Evolutionary conservation across 2,329 filamentous ascomycete species (phyloP).

Genomic region (Penicillium expansum): DNA sequence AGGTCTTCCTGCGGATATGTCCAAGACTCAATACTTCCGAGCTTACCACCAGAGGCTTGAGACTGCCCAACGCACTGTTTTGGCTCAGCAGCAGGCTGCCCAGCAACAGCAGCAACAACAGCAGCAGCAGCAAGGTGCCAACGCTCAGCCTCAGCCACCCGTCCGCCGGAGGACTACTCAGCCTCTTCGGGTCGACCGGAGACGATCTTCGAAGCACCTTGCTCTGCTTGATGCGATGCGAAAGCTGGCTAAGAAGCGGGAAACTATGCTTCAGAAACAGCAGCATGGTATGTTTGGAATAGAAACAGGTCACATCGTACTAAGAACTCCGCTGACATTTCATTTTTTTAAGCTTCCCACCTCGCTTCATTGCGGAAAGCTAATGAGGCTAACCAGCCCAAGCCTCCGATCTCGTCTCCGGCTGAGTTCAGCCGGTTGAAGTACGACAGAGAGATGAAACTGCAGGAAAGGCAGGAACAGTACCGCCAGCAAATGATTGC

Average conservation of each 20-base stretch:
- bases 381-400: conserved; percentile 64
- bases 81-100: conserved; percentile 55
- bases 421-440: conserved; percentile 88
- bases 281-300: conserved; percentile 61
- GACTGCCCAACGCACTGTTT: conserved; percentile 58
- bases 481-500: conserved; percentile 63
- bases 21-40: conserved; percentile 93
- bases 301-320: not conserved
- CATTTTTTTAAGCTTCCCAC: conserved; percentile 53
- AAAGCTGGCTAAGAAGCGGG: conserved; percentile 90
- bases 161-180: conserved; percentile 67
- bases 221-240: conserved; percentile 91
- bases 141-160: conserved; percentile 53
- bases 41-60: conserved; percentile 64
- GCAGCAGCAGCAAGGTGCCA: conserved; percentile 52
- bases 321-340: conserved; percentile 15
- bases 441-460: conserved; percentile 75
- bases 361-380: conserved; percentile 79
- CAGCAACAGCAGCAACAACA: conserved; percentile 51
- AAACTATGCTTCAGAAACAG: conserved; percentile 80
- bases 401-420: conserved; percentile 67
- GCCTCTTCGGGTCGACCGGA: conserved; percentile 80
- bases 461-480: conserved; percentile 56
- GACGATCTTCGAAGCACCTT: conserved; percentile 81
- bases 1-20: conserved; percentile 86